phyloP scores from a whole-genome alignment of 371 early-diverging fungal genomes.

The Massospora cicadina region DNA sequence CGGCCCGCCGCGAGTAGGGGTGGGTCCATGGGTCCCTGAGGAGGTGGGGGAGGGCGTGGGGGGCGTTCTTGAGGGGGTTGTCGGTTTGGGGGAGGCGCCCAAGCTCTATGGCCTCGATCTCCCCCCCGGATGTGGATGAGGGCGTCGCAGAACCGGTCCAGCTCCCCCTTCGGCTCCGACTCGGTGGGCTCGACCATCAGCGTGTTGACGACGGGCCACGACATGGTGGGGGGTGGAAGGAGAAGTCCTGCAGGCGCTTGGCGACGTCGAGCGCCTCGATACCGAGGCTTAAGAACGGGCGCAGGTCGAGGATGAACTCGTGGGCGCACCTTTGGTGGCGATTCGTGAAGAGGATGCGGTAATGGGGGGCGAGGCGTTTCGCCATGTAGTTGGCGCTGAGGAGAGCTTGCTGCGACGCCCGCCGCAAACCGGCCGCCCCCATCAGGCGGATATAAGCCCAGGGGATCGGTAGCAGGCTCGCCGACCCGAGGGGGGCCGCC shows the following conservation, averaged over 20 bases:
- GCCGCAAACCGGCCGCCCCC: slow-evolving; percentile 67
- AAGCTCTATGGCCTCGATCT: slow-evolving; percentile 71
- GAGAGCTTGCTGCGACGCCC: slow-evolving; percentile 75
- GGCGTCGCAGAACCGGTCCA: slow-evolving; percentile 94
- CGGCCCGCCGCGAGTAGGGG: slow-evolving; percentile 64
- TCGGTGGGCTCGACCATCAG: slow-evolving; percentile 99
- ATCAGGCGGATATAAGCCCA: slow-evolving; percentile 96
- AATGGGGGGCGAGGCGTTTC: slow-evolving; percentile 66
- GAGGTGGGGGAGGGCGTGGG: slow-evolving; percentile 66
- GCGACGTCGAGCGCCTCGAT: slow-evolving; percentile 91
- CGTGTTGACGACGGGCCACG: slow-evolving; percentile 94
- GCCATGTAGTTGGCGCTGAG: slow-evolving; percentile 97
- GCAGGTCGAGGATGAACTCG: slow-evolving; percentile 91
- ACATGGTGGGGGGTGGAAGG: slow-evolving; percentile 97
- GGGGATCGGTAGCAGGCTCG: slow-evolving; percentile 86
- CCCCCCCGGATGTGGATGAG: slow-evolving; percentile 84
- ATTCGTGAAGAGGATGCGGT: slow-evolving; percentile 79
- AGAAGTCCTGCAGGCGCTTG: slow-evolving; percentile 94
- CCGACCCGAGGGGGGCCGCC: slow-evolving; percentile 93
- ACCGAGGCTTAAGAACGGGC: slow-evolving; percentile 67
- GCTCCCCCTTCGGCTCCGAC: slow-evolving; percentile 75
- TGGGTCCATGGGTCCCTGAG: slow-evolving; percentile 57
- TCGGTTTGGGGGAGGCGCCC: slow-evolving; percentile 62
- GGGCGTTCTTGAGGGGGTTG: slow-evolving; percentile 75
- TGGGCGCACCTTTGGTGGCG: slow-evolving; percentile 88